Base-by-base conservation (phyloP, 495 filamentous ascomycete genomes). In the Gamarada debralockiae region DNA sequence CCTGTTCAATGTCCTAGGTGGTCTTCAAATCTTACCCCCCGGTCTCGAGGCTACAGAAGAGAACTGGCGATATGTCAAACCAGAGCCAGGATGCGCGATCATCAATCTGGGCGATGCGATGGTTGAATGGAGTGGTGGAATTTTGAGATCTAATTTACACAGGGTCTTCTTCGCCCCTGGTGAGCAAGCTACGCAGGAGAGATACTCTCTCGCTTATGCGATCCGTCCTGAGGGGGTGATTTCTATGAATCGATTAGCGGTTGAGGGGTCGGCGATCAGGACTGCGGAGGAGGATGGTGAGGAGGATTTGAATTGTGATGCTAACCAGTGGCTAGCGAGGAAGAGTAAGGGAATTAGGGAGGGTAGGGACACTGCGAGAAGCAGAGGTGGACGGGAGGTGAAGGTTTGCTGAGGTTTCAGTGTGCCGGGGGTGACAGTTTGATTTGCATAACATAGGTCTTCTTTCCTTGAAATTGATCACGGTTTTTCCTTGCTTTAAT, bases 1-100 rank as follows among this genome's bases (percentile, higher is more conserved):
- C 20, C 77, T 97, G n/a, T 97, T 97, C 70, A 92, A 96, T 69
- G 59, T 70, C 23, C 72, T 82, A 21, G 92, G 92, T 0, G 92
- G 92, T 0, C 64, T 96, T 48, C 91, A 97, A 69, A 90, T 96
- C 14, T 70, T 73, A 0, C 77, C 75, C 50, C 79, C 81, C 48
- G 55, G 57, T 31, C 56, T 64, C 1, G 43, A 57, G 7, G 64
- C 61, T 3, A 57, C 50, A 0, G 67, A 71, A 13, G 72, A 73
- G 17, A 66, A 76, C 24, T 86, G 83, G 83, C 56, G 69, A 2
- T 85, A 79, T 62, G 80, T 88, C 13, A 67, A 71, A 25, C 83
- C 84, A 0, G 57, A 83, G 13, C 71, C 69, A 3, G 78, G 81
- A 0, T 76, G 79, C 45, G 74, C 73, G 8, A 78, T 88, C 27